Evolutionary conservation across 2,329 filamentous ascomycete genomes (phyloP).

Genomic region (Colletotrichum australisinense): DNA sequence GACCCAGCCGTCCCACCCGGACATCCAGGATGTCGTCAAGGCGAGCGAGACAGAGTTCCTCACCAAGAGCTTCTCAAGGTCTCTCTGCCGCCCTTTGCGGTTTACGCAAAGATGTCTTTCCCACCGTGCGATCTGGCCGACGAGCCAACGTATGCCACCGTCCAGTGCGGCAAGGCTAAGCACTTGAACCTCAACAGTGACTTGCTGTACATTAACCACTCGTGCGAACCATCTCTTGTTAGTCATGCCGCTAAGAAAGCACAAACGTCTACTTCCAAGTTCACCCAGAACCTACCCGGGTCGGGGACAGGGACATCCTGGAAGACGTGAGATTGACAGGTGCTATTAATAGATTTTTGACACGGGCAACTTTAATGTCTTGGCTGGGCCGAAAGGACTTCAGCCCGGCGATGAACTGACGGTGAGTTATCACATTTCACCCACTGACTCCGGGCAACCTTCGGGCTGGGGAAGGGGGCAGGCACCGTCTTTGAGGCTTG

Average conservation of each 20-base stretch:
- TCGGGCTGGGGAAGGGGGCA: too few species aligned
- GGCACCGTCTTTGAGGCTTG: too few species aligned
- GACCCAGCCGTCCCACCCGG: slow-evolving; percentile 70
- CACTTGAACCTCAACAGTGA: slow-evolving; percentile 75
- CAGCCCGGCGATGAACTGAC: slow-evolving; percentile 68
- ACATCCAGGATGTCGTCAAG: slow-evolving; percentile 65
- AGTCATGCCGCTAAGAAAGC: slow-evolving; percentile 44
- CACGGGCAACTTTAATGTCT: slow-evolving; percentile 64
- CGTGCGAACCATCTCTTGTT: slow-evolving; percentile 73
- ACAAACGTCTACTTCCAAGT: not conserved
- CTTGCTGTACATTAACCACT: slow-evolving; percentile 76
- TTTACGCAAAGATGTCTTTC: slow-evolving; percentile 75
- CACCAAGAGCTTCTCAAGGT: slow-evolving; percentile 68
- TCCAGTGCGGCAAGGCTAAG: slow-evolving; percentile 66
- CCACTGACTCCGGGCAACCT: not conserved
- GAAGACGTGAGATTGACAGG: slow-evolving; percentile 24
- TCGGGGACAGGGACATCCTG: slow-evolving; percentile 16
- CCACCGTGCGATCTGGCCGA: slow-evolving; percentile 69
- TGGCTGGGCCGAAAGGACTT: slow-evolving; percentile 68
- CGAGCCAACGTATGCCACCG: slow-evolving; percentile 71
- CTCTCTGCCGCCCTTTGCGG: slow-evolving; percentile 68
- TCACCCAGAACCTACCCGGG: not conserved
- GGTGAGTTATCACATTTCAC: slow-evolving; percentile 44
- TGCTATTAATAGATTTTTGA: slow-evolving; percentile 65
- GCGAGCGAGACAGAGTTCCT: slow-evolving; percentile 65